Evolutionary conservation across 495 filamentous ascomycete species (phyloP), one percentile per base, ranked within the genome.

Genomic region (Filosporella fistucella): DNA sequence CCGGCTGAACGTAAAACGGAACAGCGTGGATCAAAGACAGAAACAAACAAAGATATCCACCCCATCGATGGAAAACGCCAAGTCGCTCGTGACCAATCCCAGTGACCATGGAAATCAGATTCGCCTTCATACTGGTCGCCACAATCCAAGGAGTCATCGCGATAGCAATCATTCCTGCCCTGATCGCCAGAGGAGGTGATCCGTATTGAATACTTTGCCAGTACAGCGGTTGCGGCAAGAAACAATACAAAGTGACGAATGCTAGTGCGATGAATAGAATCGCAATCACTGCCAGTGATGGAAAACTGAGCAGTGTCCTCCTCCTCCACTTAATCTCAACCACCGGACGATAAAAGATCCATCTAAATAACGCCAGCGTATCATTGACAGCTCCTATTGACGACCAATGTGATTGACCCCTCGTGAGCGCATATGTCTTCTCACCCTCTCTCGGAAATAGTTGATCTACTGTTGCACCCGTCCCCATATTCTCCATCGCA

Each of bases 111-210:
- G 81, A 84, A 38, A 97, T 80, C 18, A 95, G 54, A 64, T 96
- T 97, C 14, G 88, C 84, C 63, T 96, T 96, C 72, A 89, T 94
- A 60, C 85, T 88, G 12, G 91, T 78, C 5, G 85, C 90, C 17
- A 96, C 65, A 44, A 96, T 90, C 87, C 91, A 97, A 4, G 91
- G 91, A 18, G 91, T 84, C 85, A 95, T 86, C 21, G 91, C 86
- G 14, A 96, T 82, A 22, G 91, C 84, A 23, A 96, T 78, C 91
- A 97, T 97, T 33, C 91, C 91, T 12, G 89, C 77, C 49, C 91
- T 84, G 55, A 96, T 85, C 20, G 91, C 89, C 20, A 97, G 61
- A 7, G 91, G 91, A 32, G 91, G 91, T 3, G 93, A 95, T 25
- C 91, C 91, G 45, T 78, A 89, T 23, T 68, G 70, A 54, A 94